Evolutionary conservation across 2,329 filamentous ascomycete species (phyloP).

Genomic region (Ceratocystis destructans): DNA sequence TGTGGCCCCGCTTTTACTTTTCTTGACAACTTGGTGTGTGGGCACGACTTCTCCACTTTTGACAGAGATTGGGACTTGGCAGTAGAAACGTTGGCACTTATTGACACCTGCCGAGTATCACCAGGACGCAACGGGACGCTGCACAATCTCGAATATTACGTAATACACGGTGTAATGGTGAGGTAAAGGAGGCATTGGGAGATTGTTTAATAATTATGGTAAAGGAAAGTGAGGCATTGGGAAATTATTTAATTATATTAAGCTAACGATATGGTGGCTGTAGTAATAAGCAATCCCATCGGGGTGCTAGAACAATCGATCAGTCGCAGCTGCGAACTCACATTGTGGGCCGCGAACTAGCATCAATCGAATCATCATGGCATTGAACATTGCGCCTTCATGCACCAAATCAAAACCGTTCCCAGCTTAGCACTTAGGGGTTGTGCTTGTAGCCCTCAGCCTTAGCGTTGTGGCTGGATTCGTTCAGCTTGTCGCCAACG

Average conservation of each 20-base stretch:
- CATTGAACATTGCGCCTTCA: background rate
- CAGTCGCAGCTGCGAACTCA: background rate
- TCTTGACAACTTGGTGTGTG: background rate
- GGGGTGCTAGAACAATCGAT: background rate
- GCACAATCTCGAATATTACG: background rate
- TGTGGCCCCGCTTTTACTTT: background rate
- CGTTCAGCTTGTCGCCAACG: slow-evolving; percentile 35
- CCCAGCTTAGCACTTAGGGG: slow-evolving; percentile 7
- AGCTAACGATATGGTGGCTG: background rate
- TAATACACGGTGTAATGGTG: background rate
- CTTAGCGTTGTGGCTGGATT: slow-evolving; percentile 31
- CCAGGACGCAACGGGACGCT: no score
- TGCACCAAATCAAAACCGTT: background rate
- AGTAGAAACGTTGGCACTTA: background rate
- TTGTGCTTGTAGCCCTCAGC: slow-evolving; percentile 31
- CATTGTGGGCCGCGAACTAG: background rate
- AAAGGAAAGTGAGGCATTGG: no score
- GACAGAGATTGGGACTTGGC: background rate
- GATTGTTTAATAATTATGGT: no score
- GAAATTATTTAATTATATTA: background rate
- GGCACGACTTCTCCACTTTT: background rate
- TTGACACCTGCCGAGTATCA: background rate
- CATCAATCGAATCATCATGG: background rate
- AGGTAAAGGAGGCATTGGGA: background rate
- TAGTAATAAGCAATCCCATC: background rate